Conservation (phyloP, 2,329 filamentous ascomycete species). For the Akanthomyces dipterigenus region DNA sequence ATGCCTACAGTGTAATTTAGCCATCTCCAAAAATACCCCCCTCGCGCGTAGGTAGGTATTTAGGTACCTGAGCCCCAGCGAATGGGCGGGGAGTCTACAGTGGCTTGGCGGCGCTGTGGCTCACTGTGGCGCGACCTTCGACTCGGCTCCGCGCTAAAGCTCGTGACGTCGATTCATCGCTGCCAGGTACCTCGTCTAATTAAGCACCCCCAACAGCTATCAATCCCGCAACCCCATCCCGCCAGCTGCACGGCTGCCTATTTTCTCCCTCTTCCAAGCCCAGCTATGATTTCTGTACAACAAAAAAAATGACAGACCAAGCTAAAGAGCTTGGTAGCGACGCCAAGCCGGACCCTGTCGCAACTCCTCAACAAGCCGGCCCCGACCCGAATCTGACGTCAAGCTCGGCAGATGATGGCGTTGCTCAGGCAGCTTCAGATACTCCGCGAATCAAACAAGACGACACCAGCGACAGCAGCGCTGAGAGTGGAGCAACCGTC, state of each 20-base stretch:
- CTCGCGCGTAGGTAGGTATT: too few species aligned
- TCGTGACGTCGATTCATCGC: conserved; percentile 21
- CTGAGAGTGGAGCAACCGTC: not conserved
- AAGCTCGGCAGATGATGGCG: not conserved
- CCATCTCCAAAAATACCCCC: too few species aligned
- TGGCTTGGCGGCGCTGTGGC: not conserved
- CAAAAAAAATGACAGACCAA: conserved; percentile 13
- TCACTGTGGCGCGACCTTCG: conserved; percentile 3
- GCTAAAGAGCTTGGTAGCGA: conserved; percentile 12
- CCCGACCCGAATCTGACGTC: not conserved
- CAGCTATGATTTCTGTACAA: conserved; percentile 1
- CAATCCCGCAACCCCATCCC: not conserved
- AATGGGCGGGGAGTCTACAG: not conserved
- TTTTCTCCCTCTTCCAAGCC: not conserved
- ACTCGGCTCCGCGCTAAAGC: conserved; percentile 10
- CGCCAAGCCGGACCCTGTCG: not conserved
- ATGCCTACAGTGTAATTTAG: too few species aligned
- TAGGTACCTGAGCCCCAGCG: too few species aligned
- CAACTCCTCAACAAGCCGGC: not conserved
- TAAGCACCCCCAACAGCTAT: not conserved
- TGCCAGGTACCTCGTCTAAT: not conserved
- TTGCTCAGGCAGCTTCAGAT: not conserved
- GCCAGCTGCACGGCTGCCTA: not conserved
- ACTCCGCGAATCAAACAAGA: not conserved
- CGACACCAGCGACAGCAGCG: not conserved